Base-by-base conservation (phyloP, 2,329 filamentous ascomycete genomes). In the Daldinia sp. region DNA sequence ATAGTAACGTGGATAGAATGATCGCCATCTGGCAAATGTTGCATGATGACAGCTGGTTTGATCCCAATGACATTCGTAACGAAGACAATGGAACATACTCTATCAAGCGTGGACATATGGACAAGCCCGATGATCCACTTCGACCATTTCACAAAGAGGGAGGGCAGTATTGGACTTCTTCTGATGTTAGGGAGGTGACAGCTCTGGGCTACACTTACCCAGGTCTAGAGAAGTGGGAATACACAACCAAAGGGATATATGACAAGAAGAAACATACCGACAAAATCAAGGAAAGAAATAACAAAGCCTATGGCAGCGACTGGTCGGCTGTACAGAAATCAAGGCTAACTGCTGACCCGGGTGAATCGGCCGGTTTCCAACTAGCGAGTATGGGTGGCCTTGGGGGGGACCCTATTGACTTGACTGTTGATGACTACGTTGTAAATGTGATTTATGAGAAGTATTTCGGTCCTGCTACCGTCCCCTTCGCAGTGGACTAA, bases 1-100 rank as follows among this genome's bases (percentile, higher is more conserved):
- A 13, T 30, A 50, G 46, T n/a, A 50, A 50, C 15, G 26, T 50
- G 26, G 46, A 50, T 30, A 50, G 46, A 50, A 50, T 30, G 15
- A n/a, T 12, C 4, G 46, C 46, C 13, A 50, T 50, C 46, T 50
- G 46, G 46, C 46, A 50, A 50, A 50, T 23, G 6, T 23, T 50
- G 26, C 46, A 50, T 10, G 46, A 18, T 5, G 20, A 46, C n/a
- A 23, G 18, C 9, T 46, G 42, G 42, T 46, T 46, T 13, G 42
- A 46, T 5, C 18, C 18, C 18, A 10, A 18, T 23, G 42, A 46
- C 20, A 3, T 18, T 18, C 42, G 42, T 13, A 18, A 46, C 18
- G 18, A 23, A 30, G 46, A 50, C 46, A 6, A 5, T n/a, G 46
- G 46, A 26, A 50, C 26, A 4, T 50, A 50, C 23, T 30, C 26